A percentile compares a stretch with the other conserved stretches of the same genome.
Evolutionary conservation across 78 protist genomes (phyloP).

Genomic region (Bigelowiella natans): DNA sequence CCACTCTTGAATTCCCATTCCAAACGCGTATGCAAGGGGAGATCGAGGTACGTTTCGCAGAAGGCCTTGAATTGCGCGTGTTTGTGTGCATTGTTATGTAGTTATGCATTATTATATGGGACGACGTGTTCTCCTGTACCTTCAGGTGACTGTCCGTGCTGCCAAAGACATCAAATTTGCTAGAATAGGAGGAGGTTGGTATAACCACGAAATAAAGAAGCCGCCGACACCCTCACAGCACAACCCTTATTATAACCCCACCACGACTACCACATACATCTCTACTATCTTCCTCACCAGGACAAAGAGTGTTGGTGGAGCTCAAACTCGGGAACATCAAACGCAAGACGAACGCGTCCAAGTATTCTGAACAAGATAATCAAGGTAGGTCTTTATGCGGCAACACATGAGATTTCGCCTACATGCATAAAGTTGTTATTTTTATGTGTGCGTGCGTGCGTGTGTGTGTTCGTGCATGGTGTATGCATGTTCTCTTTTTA

Average conservation of each 20-base stretch:
- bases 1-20: neutral
- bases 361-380: no score
- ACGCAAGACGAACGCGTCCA: neutral
- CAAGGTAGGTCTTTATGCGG: no score
- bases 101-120: no score
- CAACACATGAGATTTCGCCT: no score
- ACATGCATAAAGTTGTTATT: no score
- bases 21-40: neutral
- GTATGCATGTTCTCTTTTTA: neutral
- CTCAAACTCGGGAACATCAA: neutral
- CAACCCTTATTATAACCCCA: neutral
- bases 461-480: no score
- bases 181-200: neutral
- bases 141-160: neutral
- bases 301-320: neutral
- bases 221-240: neutral
- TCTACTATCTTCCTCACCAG: neutral
- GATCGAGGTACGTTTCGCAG: neutral
- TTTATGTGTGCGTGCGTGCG: no score
- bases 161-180: neutral
- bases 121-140: no score
- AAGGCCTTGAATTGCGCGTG: no score
- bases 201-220: no score
- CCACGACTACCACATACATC: neutral
- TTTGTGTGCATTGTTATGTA: no score